Evolutionary conservation across 345 rosid species (phyloP), one percentile per base, ranked within the genome.

Genomic region (Citrus sinensis): DNA sequence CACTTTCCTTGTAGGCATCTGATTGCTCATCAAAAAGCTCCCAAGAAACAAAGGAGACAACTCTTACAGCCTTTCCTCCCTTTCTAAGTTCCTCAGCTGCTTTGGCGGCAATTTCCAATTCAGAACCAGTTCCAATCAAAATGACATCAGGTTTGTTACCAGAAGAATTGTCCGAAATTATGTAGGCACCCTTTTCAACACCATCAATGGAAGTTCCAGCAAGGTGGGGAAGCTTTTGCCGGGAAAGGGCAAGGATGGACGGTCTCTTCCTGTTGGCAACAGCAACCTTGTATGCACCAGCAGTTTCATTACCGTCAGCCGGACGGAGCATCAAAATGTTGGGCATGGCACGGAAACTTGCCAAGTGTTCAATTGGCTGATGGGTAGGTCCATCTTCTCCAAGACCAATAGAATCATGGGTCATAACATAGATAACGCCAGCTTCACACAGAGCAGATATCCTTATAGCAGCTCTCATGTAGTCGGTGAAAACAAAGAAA

Each of bases 351-450:
- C 99, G 97, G 94, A 97, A 94, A 79, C 99, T 97, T 9, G 99
- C 98, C 63, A 97, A 24, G 89, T 97, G 98, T 82, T 97, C 99
- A 49, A 97, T 85, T 42, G 99, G 98, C 83, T 97, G 99, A 84
- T 94, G 99, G 76, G 99, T 97, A 49, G 99, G 99, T 73, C 99
- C 99, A 77, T 97, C 99, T 83, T 97, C 99, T 71, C 99, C 99
- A 14, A 97, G 97, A 80, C 99, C 99, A 80, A 97, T 97, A 9
- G 99, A 97, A 75, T 97, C 99, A 37, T 97, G 99, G 79, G 99
- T 97, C 99, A 97, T 97, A 20, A 97, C 96, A 66, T 97, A 97
- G 80, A 97, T 93, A 67, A 94, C 99, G 65, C 99, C 91, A 68
- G 98, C 91, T 84, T 94, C 92, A 61, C 74, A 75, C 86, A 97